phyloP scores from a whole-genome alignment of 2,329 filamentous ascomycete species.

The Colletotrichum chrysophilum region DNA sequence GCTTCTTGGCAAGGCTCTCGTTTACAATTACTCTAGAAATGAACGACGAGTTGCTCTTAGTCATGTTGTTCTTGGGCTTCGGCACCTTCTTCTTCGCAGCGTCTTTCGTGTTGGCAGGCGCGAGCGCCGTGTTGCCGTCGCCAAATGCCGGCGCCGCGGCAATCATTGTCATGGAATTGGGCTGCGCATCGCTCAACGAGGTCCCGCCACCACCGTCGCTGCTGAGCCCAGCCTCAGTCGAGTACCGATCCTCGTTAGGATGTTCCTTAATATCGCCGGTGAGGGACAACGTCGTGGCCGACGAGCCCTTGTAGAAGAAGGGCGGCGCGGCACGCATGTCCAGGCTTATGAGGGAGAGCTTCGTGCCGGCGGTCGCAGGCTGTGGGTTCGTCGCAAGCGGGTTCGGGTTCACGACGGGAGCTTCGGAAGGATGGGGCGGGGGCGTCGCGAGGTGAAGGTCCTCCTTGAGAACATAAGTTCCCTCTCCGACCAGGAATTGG shows the following conservation, averaged over 20 bases:
- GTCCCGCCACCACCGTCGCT: slow-evolving; percentile 61
- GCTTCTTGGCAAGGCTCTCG: slow-evolving; percentile 77
- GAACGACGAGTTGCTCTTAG: slow-evolving; percentile 98
- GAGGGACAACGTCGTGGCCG: slow-evolving; percentile 53
- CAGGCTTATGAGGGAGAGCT: slow-evolving; percentile 77
- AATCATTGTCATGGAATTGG: slow-evolving; percentile 43
- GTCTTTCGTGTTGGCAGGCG: slow-evolving; percentile 69
- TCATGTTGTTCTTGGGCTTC: slow-evolving; percentile 98
- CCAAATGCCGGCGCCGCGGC: slow-evolving; percentile 75
- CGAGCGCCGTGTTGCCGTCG: slow-evolving; percentile 80
- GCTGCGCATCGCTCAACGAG: slow-evolving; percentile 56
- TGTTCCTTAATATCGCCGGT: slow-evolving; percentile 64
- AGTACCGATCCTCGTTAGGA: slow-evolving; percentile 64
- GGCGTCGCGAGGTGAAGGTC: slow-evolving; percentile 92
- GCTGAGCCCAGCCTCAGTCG: slow-evolving; percentile 62
- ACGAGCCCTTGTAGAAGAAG: slow-evolving; percentile 59
- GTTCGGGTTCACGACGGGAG: slow-evolving; percentile 85
- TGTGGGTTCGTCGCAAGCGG: slow-evolving; percentile 85
- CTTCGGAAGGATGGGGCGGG: slow-evolving; percentile 93
- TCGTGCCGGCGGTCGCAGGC: slow-evolving; percentile 85
- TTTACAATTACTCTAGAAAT: slow-evolving; percentile 96
- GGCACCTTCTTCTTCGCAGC: slow-evolving; percentile 70
- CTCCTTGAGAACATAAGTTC: slow-evolving; percentile 91
- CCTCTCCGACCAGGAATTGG: slow-evolving; percentile 93
- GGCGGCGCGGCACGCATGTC: slow-evolving; percentile 64